Conservation (phyloP, 495 filamentous ascomycete species). For the Neurospora africana region DNA sequence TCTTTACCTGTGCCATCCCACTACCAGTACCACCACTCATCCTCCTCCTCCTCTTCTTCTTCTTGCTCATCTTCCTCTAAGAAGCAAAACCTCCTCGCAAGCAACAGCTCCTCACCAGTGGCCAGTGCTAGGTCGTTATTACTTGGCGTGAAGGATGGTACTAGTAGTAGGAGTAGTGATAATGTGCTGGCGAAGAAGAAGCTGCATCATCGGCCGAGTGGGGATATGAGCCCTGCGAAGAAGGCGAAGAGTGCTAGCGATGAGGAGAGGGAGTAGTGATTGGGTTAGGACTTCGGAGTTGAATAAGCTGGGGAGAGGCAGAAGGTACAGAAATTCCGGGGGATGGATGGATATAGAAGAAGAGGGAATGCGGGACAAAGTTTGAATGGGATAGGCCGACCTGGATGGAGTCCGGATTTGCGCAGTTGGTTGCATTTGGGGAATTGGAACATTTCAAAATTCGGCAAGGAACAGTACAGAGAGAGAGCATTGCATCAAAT, state of each 20-base stretch:
- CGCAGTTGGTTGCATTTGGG: not conserved
- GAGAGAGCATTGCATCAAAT: not conserved
- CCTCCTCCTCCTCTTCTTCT: too few species aligned
- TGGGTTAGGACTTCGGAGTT: too few species aligned
- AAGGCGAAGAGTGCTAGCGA: constrained; percentile 7
- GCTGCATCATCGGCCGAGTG: constrained; percentile 21
- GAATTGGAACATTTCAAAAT: not conserved
- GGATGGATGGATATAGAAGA: not conserved
- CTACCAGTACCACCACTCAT: too few species aligned
- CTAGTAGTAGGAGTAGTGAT: not conserved
- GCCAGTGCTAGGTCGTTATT: not conserved
- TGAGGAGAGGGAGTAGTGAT: not conserved
- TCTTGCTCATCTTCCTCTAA: not conserved
- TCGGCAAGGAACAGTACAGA: not conserved
- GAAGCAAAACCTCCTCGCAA: not conserved
- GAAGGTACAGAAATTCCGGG: not conserved
- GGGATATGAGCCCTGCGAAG: constrained; percentile 26
- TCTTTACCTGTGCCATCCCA: too few species aligned
- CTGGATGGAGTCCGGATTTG: not conserved
- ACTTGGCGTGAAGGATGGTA: not conserved
- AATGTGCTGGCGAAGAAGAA: constrained; percentile 11
- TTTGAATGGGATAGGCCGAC: not conserved
- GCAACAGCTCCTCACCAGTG: not conserved
- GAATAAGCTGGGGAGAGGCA: not conserved
- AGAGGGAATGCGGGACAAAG: not conserved